Percentiles rank a stretch among this genome's conserved stretches.
phyloP scores from a whole-genome alignment of 768 basidiomycete species.

The Phanerochaete carnosa region DNA sequence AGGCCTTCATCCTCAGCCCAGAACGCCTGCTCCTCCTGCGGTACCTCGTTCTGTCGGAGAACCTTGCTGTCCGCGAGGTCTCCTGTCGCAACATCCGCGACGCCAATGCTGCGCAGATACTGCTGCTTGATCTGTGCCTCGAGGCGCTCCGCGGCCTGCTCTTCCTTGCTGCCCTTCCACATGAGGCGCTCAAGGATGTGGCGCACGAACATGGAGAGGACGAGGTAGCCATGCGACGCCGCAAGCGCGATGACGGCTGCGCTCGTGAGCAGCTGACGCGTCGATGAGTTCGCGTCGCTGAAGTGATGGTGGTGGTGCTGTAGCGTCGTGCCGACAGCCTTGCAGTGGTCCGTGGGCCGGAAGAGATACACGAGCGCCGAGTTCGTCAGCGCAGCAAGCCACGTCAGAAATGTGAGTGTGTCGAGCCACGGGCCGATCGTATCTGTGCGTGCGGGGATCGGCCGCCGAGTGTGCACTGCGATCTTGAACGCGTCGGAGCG shows the following conservation, averaged over 20 bases:
- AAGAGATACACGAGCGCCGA: slow-evolving; percentile 91
- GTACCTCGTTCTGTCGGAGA: slow-evolving; percentile 12
- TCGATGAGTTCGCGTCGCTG: slow-evolving; percentile 7
- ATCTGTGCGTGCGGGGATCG: slow-evolving; percentile 84
- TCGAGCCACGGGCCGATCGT: slow-evolving; percentile 96
- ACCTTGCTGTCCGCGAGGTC: slow-evolving; percentile 15
- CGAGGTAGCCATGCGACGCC: slow-evolving; percentile 83
- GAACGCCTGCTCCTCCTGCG: slow-evolving; percentile 11
- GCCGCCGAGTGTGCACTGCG: slow-evolving; percentile 76
- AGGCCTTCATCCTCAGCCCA: slow-evolving; percentile 16
- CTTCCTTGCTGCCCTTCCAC: slow-evolving; percentile 74
- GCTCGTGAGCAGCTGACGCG: slow-evolving; percentile 24
- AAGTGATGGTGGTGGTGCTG: slow-evolving; percentile 20
- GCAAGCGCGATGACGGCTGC: slow-evolving; percentile 59
- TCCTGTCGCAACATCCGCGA: slow-evolving; percentile 20
- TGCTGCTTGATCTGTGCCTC: slow-evolving; percentile 52
- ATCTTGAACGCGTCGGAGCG: slow-evolving; percentile 97
- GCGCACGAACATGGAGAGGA: slow-evolving; percentile 58
- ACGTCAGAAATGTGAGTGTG: slow-evolving; percentile 80
- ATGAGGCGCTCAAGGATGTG: slow-evolving; percentile 71
- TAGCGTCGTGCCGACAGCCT: slow-evolving; percentile 24
- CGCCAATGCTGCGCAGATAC: slow-evolving; percentile 32
- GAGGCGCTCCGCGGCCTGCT: slow-evolving; percentile 49
- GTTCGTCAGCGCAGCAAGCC: slow-evolving; percentile 87
- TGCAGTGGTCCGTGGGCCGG: slow-evolving; percentile 41